Base-by-base conservation (phyloP, 805 yeast genomes). In the Metschnikowia hibisci region DNA sequence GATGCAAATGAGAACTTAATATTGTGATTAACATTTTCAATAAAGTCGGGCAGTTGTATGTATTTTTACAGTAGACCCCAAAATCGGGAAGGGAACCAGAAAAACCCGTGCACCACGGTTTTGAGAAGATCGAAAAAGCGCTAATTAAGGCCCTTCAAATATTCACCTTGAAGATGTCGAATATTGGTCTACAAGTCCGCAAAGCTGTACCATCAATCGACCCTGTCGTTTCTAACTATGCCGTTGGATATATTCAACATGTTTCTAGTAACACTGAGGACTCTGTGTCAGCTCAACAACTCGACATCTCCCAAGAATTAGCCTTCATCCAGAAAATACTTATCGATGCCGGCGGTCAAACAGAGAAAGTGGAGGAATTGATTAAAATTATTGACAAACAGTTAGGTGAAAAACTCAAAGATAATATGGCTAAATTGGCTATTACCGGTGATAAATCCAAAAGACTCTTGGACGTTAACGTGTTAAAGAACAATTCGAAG, bases 151-250 rank as follows among this genome's bases (percentile, higher is more conserved):
- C 6, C 20, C 20, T 12, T 30, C 34, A 22, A 12, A 9, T 37
- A 15, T 6, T 20, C 28, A 30, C 18, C n/a, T 4, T 35, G 12
- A 35, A 7, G 16, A 71, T 70, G 75, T 67, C 74, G 10, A 69
- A 66, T 53, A 53, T 67, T 20, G 69, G 71, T 11, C 54, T 67
- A 35, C 88, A 84, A 59, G 81, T 90, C 6, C 84, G 96, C 48
- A 87, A 84, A 62, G 91, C 96, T 0, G 93, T 82, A 3, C 90
- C 96, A 3, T 72, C 84, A 0, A 76, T 93, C 35, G 99, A 93
- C 57, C 82, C 90, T 1, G 80, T 89, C 9, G 96, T 93, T 14
- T 76, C 83, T 1, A 93, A 89, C 48, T 93, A 93, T 61, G 95
- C 96, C 3, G 83, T 84, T 30, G 99, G 99, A 1, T 93, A 90